Evolutionary conservation across 1,284 basidiomycete genomes (phyloP).

Genomic region (Ustilago tritici): DNA sequence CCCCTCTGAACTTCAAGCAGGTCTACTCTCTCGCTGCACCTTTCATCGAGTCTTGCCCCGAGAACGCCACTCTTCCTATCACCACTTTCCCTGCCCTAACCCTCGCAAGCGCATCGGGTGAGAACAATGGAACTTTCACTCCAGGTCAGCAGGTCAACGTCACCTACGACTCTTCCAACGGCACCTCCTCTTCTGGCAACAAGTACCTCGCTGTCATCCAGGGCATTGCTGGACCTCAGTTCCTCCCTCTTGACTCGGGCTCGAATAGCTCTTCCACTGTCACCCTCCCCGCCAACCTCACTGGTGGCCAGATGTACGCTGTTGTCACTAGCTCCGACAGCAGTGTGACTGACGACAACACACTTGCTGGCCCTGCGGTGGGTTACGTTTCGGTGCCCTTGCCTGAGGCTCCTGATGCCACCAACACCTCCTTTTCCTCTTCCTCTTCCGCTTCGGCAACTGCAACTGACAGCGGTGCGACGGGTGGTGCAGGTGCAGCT

Average conservation of each 20-base stretch:
- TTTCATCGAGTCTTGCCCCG: conserved; percentile 53
- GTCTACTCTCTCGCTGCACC: conserved; percentile 64
- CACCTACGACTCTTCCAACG: conserved; percentile 29
- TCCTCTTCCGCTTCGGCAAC: conserved; percentile 4
- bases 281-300: conserved; percentile 44
- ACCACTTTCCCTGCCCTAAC: conserved; percentile 41
- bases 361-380: conserved; percentile 45
- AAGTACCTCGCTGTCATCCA: conserved; percentile 48
- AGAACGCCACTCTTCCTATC: conserved; percentile 34
- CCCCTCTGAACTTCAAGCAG: conserved; percentile 56
- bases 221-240: conserved; percentile 30
- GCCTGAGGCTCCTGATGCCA: conserved; percentile 41
- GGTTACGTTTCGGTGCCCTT: conserved; percentile 47
- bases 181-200: neutral
- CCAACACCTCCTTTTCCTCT: conserved; percentile 12
- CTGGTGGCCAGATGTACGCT: conserved; percentile 53
- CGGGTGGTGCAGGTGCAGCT: conserved; percentile 4
- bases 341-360: conserved; percentile 49
- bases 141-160: conserved; percentile 48
- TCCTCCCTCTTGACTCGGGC: conserved; percentile 19
- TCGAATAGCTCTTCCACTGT: conserved; percentile 20
- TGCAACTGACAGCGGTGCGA: neutral
- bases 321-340: conserved; percentile 40
- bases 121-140: conserved; percentile 33
- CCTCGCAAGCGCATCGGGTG: conserved; percentile 17